Evolutionary conservation across 75 land plant species (phyloP), one percentile per base, ranked within the genome.

Genomic region (Selaginella tamariscina): DNA sequence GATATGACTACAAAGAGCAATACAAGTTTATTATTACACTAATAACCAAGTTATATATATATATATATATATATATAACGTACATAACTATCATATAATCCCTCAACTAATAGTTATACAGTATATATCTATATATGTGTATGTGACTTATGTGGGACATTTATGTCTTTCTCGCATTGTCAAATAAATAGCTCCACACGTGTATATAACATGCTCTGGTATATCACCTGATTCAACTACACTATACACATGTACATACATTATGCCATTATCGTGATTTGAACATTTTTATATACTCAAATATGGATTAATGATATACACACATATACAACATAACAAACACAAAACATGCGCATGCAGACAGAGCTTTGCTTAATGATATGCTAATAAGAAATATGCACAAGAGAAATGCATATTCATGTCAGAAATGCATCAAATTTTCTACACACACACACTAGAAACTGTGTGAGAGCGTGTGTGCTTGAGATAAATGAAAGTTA

Each of bases 1-100:
- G 96, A 70, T 94, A 94, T 68, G 87, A 86, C 98, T 93, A 79
- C 64, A 9, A n/a, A n/a, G n/a, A n/a, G n/a, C n/a, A n/a, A n/a
- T n/a, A n/a, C n/a, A n/a, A n/a, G n/a, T n/a, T n/a, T n/a, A n/a
- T n/a, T n/a, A n/a, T 1, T 39, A 68, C 28, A 67, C 66, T 56
- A 54, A 56, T 9, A 0, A 33, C 21, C 0, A 22, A 29, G 21
- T 13, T 65, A 24, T 30, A 24, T 1, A 30, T 65, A 23, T 22
- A 65, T 8, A 26, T 23, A 65, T 26, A 20, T 13, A 65, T 24
- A 29, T 30, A 32, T 30, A 44, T 30, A 65, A 65, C 21, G 15
- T 30, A 26, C 26, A 32, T 32, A 26, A 2, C 22, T 24, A 22
- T 65, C 30, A 20, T 32, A 30, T 27, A 65, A 9, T 24, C 13